Evolutionary conservation across 768 basidiomycete species (phyloP), one percentile per base, ranked within the genome.

Genomic region (Nevesoporus exiguus): DNA sequence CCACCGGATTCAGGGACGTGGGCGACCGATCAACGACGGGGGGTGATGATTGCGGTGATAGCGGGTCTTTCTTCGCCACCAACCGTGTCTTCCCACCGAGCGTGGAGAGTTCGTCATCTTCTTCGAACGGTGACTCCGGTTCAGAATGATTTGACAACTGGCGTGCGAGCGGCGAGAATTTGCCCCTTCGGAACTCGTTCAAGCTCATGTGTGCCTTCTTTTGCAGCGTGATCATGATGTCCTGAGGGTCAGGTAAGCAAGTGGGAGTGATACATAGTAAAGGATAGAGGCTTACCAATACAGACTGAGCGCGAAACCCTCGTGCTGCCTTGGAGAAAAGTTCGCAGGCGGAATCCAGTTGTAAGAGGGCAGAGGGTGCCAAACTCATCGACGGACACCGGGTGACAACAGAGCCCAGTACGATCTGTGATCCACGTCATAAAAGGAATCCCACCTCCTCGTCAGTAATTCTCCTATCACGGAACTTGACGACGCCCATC

Each of bases 301-400:
- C 86, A 59, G 84, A 77, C 48, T 76, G 75, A 0, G 86, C 86
- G 52, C 78, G 77, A 67, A 88, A 88, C 19, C 81, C 82, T 19
- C 72, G 76, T 10, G 86, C 85, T 19, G 84, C 80, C 64, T 84
- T 85, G n/a, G 82, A 75, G 61, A 88, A 88, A 29, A 88, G 76
- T 52, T 87, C 83, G 59, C 85, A 88, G 7, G 86, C 86, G 0
- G 87, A 87, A 64, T 88, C 85, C 27, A 89, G 72, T 61, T 89
- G 87, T 8, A 81, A 77, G 9, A 89, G 77, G 5, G 86, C 87
- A 22, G 86, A 88, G 17, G 85, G 84, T 21, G 86, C 87, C 56
- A 89, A 69, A 60, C 85, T 86, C 81, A 88, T 86, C 17, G 87
- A 88, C 11, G 87, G 86, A 68, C 86, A 88, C 47, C 86, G 77